Percentiles rank a stretch among this genome's conserved stretches.
Evolutionary conservation across 169 alveolate species (phyloP).

Genomic region (Babesia bigemina): DNA sequence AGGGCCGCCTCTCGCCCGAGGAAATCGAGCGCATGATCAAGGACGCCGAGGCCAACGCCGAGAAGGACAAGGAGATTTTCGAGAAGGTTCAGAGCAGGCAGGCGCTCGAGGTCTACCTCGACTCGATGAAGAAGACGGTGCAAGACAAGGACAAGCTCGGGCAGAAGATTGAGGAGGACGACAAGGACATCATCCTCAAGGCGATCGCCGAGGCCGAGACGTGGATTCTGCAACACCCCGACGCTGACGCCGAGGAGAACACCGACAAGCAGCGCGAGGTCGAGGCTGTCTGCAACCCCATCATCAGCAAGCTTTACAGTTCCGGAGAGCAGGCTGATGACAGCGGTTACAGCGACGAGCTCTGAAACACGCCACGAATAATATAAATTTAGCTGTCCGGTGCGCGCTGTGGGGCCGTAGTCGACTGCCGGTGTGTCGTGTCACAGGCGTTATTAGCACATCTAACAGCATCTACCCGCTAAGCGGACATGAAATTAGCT

Average conservation of each 20-base stretch:
- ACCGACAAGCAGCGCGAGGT: constrained; percentile 90
- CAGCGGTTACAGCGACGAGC: constrained; percentile 62
- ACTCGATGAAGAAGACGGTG: constrained; percentile 91
- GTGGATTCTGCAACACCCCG: constrained; percentile 90
- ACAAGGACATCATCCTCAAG: constrained; percentile 86
- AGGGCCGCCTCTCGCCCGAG: constrained; percentile 94
- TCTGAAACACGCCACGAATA: constrained; percentile 6
- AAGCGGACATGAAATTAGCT: constrained; percentile 16
- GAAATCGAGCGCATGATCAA: constrained; percentile 94
- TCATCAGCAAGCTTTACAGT: constrained; percentile 89
- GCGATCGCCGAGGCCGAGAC: constrained; percentile 90
- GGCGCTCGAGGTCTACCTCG: constrained; percentile 90
- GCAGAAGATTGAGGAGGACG: constrained; percentile 89
- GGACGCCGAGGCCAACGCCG: constrained; percentile 95
- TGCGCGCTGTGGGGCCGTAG: constrained; percentile 5
- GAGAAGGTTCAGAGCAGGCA: constrained; percentile 93
- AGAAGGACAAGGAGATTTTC: constrained; percentile 90
- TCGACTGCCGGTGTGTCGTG: background rate
- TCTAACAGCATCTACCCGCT: background rate
- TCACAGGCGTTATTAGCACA: too few species aligned
- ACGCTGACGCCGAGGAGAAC: constrained; percentile 91
- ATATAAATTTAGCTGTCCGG: background rate
- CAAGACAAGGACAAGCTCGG: constrained; percentile 93
- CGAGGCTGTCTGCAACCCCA: constrained; percentile 94
- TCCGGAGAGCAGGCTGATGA: constrained; percentile 48